A percentile compares a stretch with the other conserved stretches of the same genome.
Conservation (phyloP, 2,329 filamentous ascomycete genomes). For the Fusarium globosum region DNA sequence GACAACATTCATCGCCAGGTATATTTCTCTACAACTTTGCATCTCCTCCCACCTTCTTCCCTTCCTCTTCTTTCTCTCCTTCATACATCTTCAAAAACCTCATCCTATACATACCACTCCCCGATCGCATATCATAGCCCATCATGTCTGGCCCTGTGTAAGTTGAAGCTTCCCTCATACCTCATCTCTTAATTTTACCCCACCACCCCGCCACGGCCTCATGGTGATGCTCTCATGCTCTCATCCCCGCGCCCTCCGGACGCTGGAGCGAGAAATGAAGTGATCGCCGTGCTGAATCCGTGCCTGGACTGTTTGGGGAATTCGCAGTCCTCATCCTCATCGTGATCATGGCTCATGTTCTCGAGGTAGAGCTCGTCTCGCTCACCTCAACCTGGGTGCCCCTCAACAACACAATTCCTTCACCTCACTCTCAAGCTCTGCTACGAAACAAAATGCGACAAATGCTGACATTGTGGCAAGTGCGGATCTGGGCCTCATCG, state of each 20-base stretch:
- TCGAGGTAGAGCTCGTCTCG: constrained; percentile 75
- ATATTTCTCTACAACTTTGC: constrained; percentile 44
- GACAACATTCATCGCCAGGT: constrained; percentile 33
- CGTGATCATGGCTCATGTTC: constrained; percentile 52
- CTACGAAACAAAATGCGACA: constrained; percentile 47
- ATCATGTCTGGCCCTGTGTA: constrained; percentile 76
- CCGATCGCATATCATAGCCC: constrained; percentile 43
- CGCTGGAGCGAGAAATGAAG: constrained; percentile 33
- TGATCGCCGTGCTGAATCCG: constrained; percentile 27
- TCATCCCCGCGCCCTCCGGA: constrained; percentile 51
- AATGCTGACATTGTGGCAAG: constrained; percentile 71
- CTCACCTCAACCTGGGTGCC: constrained; percentile 77
- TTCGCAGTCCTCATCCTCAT: constrained; percentile 4
- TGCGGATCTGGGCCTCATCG: constrained; percentile 92
- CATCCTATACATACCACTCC: constrained; percentile 20
- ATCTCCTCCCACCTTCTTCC: constrained; percentile 30
- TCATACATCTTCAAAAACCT: constrained; percentile 32
- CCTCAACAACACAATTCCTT: constrained; percentile 57
- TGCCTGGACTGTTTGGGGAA: constrained; percentile 5
- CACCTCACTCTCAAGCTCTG: constrained; percentile 45
- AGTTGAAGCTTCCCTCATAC: constrained; percentile 56
- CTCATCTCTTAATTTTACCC: constrained; percentile 48
- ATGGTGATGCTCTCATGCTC: constrained; percentile 43
- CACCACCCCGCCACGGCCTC: constrained; percentile 52
- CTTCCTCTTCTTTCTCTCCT: constrained; percentile 32